Evolutionary conservation across 192 early-diverging fungal species (phyloP).

Genomic region (Lunasporangiospora selenospora): DNA sequence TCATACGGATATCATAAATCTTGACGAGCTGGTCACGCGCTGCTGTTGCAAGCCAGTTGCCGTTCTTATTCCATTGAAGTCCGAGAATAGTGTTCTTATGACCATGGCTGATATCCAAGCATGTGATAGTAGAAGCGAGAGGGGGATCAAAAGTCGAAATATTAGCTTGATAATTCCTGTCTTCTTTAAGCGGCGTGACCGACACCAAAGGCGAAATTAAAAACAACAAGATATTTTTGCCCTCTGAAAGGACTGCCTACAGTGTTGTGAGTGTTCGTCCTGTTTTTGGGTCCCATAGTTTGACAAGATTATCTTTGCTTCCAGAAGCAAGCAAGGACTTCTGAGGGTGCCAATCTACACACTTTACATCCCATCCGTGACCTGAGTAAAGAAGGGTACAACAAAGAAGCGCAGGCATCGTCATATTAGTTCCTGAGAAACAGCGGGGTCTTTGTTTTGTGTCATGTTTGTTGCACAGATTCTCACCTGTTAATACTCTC

Average conservation of each 20-base stretch:
- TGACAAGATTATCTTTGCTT: constrained; percentile 94
- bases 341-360: constrained; percentile 97
- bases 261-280: constrained; percentile 86
- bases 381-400: constrained; percentile 47
- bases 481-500: constrained; percentile 63
- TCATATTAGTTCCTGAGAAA: neutral
- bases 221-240: no score
- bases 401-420: neutral
- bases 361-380: constrained; percentile 97
- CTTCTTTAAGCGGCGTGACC: no score
- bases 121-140: no score
- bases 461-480: neutral
- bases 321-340: constrained; percentile 94
- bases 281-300: constrained; percentile 97
- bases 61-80: constrained; percentile 96
- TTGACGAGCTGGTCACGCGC: constrained; percentile 91
- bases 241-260: constrained; percentile 53
- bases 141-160: no score
- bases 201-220: no score
- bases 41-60: constrained; percentile 93
- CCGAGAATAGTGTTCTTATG: constrained; percentile 94
- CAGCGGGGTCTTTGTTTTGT: neutral
- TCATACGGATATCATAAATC: constrained; percentile 93
- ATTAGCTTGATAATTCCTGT: no score
- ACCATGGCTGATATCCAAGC: constrained; percentile 87